Conservation (phyloP, 1,284 basidiomycete species). For the Fomitopsis betulina region DNA sequence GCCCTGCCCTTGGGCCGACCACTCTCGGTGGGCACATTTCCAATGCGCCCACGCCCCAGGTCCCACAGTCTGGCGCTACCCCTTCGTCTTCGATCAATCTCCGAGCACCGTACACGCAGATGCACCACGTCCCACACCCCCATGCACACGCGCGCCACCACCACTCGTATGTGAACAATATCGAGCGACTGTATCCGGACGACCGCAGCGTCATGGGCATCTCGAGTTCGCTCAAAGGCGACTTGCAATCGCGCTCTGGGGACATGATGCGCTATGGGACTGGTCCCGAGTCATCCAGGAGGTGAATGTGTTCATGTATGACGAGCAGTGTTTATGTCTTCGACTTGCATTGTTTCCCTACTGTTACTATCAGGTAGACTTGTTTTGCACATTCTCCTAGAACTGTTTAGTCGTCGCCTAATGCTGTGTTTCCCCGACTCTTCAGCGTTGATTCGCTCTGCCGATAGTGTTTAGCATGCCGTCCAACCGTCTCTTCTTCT, state of each 20-base stretch:
- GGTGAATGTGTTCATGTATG: neutral
- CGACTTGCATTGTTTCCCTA: neutral
- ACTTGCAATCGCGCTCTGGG: constrained; percentile 39
- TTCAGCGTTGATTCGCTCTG: neutral
- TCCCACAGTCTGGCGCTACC: constrained; percentile 10
- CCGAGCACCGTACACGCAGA: constrained; percentile 51
- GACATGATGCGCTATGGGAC: constrained; percentile 46
- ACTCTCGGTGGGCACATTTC: constrained; percentile 5
- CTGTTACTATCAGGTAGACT: neutral
- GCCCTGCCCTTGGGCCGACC: neutral
- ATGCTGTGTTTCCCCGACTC: neutral
- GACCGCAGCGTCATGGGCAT: constrained; percentile 28
- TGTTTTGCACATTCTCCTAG: neutral
- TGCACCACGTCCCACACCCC: constrained; percentile 76
- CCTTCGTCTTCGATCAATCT: constrained; percentile 32
- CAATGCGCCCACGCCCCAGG: constrained; percentile 7
- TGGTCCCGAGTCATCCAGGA: constrained; percentile 8
- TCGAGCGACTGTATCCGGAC: constrained; percentile 39
- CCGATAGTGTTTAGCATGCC: too few species aligned
- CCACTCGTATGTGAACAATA: constrained; percentile 39
- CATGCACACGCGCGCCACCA: constrained; percentile 70
- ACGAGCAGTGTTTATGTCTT: neutral
- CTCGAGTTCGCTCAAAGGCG: constrained; percentile 26
- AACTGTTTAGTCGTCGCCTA: neutral
- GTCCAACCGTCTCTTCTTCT: neutral